phyloP scores from a whole-genome alignment of 169 alveolate species.

The Cryptosporidium tyzzeri region DNA sequence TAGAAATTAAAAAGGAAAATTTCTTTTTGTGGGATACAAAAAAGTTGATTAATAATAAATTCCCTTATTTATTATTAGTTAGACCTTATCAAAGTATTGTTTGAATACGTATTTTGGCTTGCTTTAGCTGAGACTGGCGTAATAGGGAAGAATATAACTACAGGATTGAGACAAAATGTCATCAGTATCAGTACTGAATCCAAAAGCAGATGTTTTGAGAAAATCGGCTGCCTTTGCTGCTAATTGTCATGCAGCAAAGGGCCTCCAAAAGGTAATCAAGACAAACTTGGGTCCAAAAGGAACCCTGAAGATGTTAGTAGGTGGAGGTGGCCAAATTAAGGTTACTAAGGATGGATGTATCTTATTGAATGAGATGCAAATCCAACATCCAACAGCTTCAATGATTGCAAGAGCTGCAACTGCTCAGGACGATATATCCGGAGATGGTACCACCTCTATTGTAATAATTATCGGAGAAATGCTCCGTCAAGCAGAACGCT shows the following conservation, averaged over 20 bases:
- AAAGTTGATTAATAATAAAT: conserved; percentile 12
- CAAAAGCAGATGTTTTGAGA: conserved; percentile 96
- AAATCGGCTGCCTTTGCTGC: conserved; percentile 95
- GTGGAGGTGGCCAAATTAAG: conserved; percentile 95
- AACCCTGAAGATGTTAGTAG: conserved; percentile 98
- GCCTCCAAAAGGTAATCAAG: conserved; percentile 95
- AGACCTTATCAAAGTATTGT: background rate
- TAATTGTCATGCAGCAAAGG: conserved; percentile 97
- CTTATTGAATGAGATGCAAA: conserved; percentile 97
- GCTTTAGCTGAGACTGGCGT: background rate
- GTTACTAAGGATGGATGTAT: conserved; percentile 98
- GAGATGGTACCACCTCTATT: conserved; percentile 98
- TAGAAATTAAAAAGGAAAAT: background rate
- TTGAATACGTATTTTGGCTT: background rate
- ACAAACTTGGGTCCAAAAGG: conserved; percentile 99
- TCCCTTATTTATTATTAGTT: background rate
- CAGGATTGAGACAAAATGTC: conserved; percentile 27
- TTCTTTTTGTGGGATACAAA: conserved; percentile 42
- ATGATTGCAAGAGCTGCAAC: conserved; percentile 99
- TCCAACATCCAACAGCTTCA: conserved; percentile 99
- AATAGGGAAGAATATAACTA: background rate
- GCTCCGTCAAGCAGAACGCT: conserved; percentile 89
- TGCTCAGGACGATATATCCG: conserved; percentile 98
- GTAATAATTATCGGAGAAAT: conserved; percentile 96
- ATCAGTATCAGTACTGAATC: conserved; percentile 86